These are phyloP conservation scores for Spongospora subterranea DNA, from an alignment of 208 protist genomes.

Conservation along the genomic window DNA sequence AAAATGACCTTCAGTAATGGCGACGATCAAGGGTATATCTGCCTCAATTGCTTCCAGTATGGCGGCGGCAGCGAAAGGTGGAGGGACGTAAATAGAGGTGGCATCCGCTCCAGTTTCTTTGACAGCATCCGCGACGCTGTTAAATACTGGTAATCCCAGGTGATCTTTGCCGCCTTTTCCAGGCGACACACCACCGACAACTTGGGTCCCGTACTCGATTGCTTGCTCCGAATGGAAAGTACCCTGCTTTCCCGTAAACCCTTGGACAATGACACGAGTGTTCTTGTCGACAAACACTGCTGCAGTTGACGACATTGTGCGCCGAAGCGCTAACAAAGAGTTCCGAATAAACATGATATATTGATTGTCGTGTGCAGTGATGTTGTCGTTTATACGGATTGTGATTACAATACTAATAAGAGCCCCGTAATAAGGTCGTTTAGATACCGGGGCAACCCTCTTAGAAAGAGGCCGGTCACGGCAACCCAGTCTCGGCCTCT, in stretches of 20 bases:
- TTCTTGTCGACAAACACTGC: conserved; percentile 81
- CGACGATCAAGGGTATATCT: conserved; percentile 94
- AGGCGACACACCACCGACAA: conserved; percentile 95
- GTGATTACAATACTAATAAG: no score
- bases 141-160: conserved; percentile 93
- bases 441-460: no score
- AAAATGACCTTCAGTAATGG: conserved; percentile 98
- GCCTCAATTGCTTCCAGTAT: conserved; percentile 95
- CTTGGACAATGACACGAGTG: conserved; percentile 97
- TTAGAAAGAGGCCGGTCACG: no score
- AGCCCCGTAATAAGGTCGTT: no score
- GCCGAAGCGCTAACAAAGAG: background rate
- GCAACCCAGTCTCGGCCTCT: no score
- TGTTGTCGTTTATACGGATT: no score
- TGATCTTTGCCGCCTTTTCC: conserved; percentile 95
- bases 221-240: conserved; percentile 95
- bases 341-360: background rate
- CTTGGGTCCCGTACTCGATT: conserved; percentile 96
- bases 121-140: conserved; percentile 79
- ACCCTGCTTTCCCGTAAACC: conserved; percentile 97
- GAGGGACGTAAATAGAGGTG: conserved; percentile 96
- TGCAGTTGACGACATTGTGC: conserved; percentile 51
- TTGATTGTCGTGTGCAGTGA: no score
- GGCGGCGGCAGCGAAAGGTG: conserved; percentile 88
- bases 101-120: conserved; percentile 89